Conservation (phyloP, 2,329 filamentous ascomycete species). For the Neonectria neomacrospora region DNA sequence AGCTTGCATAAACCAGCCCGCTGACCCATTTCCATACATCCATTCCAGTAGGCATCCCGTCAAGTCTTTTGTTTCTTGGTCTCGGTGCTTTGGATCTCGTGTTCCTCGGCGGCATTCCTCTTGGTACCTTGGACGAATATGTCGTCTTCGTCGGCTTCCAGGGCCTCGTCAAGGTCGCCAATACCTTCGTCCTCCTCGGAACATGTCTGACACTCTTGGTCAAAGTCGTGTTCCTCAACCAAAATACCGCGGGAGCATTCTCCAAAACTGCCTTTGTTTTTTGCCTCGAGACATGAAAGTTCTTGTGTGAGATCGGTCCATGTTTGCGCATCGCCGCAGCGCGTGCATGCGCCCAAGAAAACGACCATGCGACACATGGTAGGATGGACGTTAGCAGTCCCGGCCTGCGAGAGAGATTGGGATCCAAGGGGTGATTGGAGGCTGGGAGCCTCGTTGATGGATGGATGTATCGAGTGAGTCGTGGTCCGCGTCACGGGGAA, state of each 20-base stretch:
- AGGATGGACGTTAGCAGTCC: slow-evolving; percentile 7
- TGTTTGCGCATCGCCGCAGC: slow-evolving; percentile 53
- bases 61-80: slow-evolving; percentile 49
- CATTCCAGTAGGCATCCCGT: slow-evolving; percentile 12
- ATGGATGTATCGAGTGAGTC: background rate
- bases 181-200: slow-evolving; percentile 56
- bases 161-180: slow-evolving; percentile 52
- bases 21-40: slow-evolving; percentile 7
- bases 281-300: slow-evolving; percentile 61
- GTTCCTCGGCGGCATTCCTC: slow-evolving; percentile 35
- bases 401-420: slow-evolving; percentile 8
- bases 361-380: slow-evolving; percentile 60
- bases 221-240: slow-evolving; percentile 57
- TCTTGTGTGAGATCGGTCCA: slow-evolving; percentile 59
- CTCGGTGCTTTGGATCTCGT: slow-evolving; percentile 30
- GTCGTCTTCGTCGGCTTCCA: slow-evolving; percentile 1
- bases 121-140: slow-evolving; percentile 31
- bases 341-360: slow-evolving; percentile 57
- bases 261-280: slow-evolving; percentile 60
- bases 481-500: background rate
- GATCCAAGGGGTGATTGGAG: background rate
- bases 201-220: slow-evolving; percentile 60
- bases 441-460: background rate
- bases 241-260: slow-evolving; percentile 55
- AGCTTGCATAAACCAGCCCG: slow-evolving; percentile 8